Evolutionary conservation across 192 early-diverging fungal species (phyloP).

Genomic region (Backusella morwellensis): DNA sequence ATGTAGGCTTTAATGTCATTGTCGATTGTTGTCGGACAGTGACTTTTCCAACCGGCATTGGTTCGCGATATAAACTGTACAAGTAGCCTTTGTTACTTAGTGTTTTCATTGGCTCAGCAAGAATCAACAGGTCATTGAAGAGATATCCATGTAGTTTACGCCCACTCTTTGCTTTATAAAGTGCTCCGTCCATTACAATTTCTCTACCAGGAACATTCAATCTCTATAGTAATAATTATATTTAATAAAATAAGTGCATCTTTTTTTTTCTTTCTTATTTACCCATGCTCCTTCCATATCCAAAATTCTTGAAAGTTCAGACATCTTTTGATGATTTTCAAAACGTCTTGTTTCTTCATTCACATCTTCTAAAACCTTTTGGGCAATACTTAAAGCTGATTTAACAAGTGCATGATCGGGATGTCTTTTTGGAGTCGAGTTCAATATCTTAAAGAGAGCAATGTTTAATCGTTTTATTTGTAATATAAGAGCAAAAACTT

Average conservation of each 20-base stretch:
- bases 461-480: neutral
- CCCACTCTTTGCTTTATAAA: conserved; percentile 77
- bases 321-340: conserved; percentile 52
- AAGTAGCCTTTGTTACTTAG: conserved; percentile 38
- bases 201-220: conserved; percentile 58
- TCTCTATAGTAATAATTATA: conserved; percentile 28
- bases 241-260: neutral
- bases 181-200: conserved; percentile 67
- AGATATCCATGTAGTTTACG: conserved; percentile 70
- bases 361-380: conserved; percentile 68
- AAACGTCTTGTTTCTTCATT: conserved; percentile 81
- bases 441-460: conserved; percentile 55
- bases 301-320: conserved; percentile 55
- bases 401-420: conserved; percentile 72
- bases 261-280: neutral
- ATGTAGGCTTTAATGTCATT: conserved; percentile 17
- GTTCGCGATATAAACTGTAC: conserved; percentile 44
- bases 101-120: conserved; percentile 48
- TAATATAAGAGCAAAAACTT: neutral
- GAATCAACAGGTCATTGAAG: conserved; percentile 73
- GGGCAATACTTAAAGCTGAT: conserved; percentile 66
- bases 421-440: conserved; percentile 69
- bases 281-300: conserved; percentile 58
- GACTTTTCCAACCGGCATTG: conserved; percentile 20
- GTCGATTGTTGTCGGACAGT: conserved; percentile 12